phyloP scores from a whole-genome alignment of 2,329 filamentous ascomycete genomes.

The Aspergillus brunneoviolaceus region DNA sequence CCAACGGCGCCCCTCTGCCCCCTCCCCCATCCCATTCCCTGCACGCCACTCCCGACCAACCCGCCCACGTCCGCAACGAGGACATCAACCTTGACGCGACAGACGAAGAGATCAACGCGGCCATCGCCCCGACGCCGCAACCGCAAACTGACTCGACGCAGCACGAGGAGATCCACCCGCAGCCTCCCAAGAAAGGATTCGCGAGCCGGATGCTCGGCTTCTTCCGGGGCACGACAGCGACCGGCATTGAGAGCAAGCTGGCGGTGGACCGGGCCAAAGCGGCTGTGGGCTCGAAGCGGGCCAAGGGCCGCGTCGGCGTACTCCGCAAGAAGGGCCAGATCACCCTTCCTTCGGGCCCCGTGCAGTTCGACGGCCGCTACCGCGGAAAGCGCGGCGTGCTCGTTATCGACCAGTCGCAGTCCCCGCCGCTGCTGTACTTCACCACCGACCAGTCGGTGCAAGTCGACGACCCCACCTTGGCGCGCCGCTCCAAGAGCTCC shows the following conservation, averaged over 20 bases:
- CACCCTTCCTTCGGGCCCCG: slow-evolving; percentile 60
- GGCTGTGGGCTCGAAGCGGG: slow-evolving; percentile 57
- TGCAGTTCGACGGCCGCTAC: slow-evolving; percentile 73
- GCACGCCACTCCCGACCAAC: slow-evolving; percentile 49
- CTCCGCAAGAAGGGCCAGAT: slow-evolving; percentile 51
- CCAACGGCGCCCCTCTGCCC: slow-evolving; percentile 75
- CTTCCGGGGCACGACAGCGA: slow-evolving; percentile 69
- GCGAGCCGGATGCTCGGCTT: slow-evolving; percentile 57
- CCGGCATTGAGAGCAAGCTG: slow-evolving; percentile 69
- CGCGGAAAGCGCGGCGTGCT: slow-evolving; percentile 70
- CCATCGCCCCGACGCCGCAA: slow-evolving; percentile 55
- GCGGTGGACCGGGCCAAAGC: slow-evolving; percentile 71
- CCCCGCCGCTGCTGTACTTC: slow-evolving; percentile 58
- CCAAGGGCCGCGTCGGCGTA: slow-evolving; percentile 68
- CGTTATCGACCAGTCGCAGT: slow-evolving; percentile 56
- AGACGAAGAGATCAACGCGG: slow-evolving; percentile 64
- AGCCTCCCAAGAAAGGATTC: slow-evolving; percentile 35
- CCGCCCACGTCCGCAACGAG: slow-evolving; percentile 54
- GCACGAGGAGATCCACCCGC: not conserved
- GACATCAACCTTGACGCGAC: slow-evolving; percentile 62
- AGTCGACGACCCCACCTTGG: slow-evolving; percentile 49
- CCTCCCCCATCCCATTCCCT: slow-evolving; percentile 51
- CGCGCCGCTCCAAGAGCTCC: slow-evolving; percentile 51
- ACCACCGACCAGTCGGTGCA: slow-evolving; percentile 43
- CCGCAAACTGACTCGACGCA: slow-evolving; percentile 18